Base-by-base conservation (phyloP, 805 yeast species). In the Saccharomycodes ludwigii region DNA sequence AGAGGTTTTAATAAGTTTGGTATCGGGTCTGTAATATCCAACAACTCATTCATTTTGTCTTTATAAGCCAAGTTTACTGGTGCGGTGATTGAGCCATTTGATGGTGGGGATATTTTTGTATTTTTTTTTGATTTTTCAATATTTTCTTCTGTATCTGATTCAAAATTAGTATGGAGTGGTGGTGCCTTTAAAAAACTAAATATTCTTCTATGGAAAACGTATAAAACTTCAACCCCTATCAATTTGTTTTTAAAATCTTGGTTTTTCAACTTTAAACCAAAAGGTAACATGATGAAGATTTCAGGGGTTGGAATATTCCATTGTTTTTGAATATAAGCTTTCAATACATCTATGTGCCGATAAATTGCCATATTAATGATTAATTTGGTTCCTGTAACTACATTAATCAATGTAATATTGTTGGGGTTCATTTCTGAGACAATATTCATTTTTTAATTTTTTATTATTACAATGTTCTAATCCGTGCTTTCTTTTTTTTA, bases 151-250 rank as follows among this genome's bases (percentile, higher is more conserved):
- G 42, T 18, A 3, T 19, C 29, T 16, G 40, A 27, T 1, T 33
- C 30, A 5, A 39, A 41, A 8, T 45, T 40, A 8, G 40, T 21
- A 9, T 42, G 8, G 13, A n/a, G n/a, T 18, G 21, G 24, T 19
- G 19, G 20, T 13, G 40, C 37, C 15, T 46, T 43, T 2, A 48
- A 52, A 9, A 43, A 39, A 4, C 65, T 54, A 40, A 78, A 77
- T 28, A 71, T 52, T 28, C 73, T 62, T 47, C 76, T 69, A 48
- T 79, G 84, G 51, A 65, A 78, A 1, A 71, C 73, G 48, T 66
- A 77, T 9, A 25, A 15, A 16, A 10, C 10, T 15, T 25, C 6
- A 25, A 25, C 3, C 15, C 12, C 7, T 25, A n/a, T 16, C 15
- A 8, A 16, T 13, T 25, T 14, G 12, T 14, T 25, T 63, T 44